Evolutionary conservation across 768 basidiomycete genomes (phyloP).

Genomic region (Pulveroboletus sp.): DNA sequence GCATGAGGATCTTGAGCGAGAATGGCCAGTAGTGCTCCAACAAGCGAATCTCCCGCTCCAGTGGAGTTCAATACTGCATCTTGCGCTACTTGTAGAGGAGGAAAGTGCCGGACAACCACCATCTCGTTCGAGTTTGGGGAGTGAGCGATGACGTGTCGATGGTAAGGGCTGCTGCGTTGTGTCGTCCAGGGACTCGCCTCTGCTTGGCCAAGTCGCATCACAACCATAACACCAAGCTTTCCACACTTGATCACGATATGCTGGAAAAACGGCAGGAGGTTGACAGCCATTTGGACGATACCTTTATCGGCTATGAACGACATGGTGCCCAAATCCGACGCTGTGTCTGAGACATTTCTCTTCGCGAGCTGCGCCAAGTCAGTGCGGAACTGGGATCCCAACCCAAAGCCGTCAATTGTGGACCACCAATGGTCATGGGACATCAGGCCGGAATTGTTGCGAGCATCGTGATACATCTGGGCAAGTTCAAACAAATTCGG

Average conservation of each 20-base stretch:
- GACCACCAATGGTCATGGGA: constrained; percentile 61
- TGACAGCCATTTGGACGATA: constrained; percentile 72
- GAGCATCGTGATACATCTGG: constrained; percentile 50
- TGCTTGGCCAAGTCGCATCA: constrained; percentile 47
- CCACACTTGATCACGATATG: constrained; percentile 87
- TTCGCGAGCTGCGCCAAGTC: constrained; percentile 60
- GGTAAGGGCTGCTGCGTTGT: constrained; percentile 41
- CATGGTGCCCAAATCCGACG: constrained; percentile 41
- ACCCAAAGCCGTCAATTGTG: constrained; percentile 54
- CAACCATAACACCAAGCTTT: constrained; percentile 56
- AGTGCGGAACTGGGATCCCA: constrained; percentile 63
- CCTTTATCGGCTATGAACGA: constrained; percentile 67
- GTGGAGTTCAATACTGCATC: constrained; percentile 64
- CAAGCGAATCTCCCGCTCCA: constrained; percentile 89
- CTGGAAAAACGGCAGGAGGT: constrained; percentile 80
- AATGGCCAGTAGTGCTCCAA: constrained; percentile 73
- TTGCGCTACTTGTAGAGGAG: constrained; percentile 42
- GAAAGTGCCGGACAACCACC: constrained; percentile 70
- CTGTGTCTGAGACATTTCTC: constrained; percentile 38
- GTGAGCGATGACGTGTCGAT: constrained; percentile 49
- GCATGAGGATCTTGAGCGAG: constrained; percentile 42
- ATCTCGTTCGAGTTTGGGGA: constrained; percentile 42
- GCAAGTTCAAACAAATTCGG: constrained; percentile 83
- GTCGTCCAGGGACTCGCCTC: constrained; percentile 46
- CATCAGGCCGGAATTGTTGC: constrained; percentile 45